Base-by-base conservation (phyloP, 495 filamentous ascomycete genomes). In the Trichoderma virens region DNA sequence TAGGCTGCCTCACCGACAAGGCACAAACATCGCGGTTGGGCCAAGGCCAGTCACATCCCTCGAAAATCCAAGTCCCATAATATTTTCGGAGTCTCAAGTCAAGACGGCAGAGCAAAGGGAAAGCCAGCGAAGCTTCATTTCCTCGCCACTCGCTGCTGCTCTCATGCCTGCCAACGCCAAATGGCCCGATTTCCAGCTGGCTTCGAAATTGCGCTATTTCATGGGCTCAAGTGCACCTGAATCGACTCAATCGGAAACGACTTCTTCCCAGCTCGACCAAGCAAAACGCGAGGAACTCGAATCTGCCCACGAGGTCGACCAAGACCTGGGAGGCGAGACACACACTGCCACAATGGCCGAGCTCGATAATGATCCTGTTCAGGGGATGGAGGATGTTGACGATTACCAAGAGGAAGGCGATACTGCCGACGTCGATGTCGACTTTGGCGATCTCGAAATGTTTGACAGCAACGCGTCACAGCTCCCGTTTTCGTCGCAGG, bases 371-470 rank as follows among this genome's bases (percentile, higher is more conserved):
- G 27, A 30, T 27, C 34, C 61, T 1, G 28, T 62, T 4, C 18
- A 62, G 18, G 61, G 28, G 34, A 62, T 62, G 61, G 35, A 45
- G 14, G 61, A 27, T 16, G 39, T 62, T 1, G 61, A 62, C 9
- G 61, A 30, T 28, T 62, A 41, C 25, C 38, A 30, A n/a, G 7
- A 30, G 25, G 61, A 43, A n/a, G 34, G 51, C 51, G 51, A 62
- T 41, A 23, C 9, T 41, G 14, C 35, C 4, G 61, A 14, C 14
- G 39, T 62, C 14, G 39, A 43, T 13, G 35, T 41, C 25, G 61
- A 62, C 25, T 62, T 62, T 47, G 61, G 61, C 61, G 39, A 41
- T 14, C 61, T 62, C 20, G 61, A 62, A 34, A 45, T 62, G 34
- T 62, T 62, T 27, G 61, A 62, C 61, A 62, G 61, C 60, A 35